Evolutionary conservation across 164 flowering plant genomes (phyloP), one percentile per base, ranked within the genome.

Genomic region (Chimonanthus praecox): DNA sequence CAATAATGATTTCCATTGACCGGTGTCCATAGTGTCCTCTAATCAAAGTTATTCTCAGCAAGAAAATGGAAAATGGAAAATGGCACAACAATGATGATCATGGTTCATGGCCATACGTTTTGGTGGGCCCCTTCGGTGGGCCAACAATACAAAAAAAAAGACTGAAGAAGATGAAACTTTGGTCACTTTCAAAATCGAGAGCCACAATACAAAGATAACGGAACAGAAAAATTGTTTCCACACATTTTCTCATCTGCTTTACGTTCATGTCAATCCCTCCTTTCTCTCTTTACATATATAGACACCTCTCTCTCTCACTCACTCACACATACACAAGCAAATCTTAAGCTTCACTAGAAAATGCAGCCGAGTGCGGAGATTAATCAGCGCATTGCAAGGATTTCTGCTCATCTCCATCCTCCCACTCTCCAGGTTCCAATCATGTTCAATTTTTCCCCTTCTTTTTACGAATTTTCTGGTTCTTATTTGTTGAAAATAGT

Each of bases 341-440:
- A 33, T 54, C 60, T 15, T 76, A 60, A 9, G 44, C 61, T 67
- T 16, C 44, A 21, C 67, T 15, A 47, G 58, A 74, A 72, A 67
- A 89, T 88, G 90, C 76, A 85, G 78, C 74, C 84, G 4, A 71
- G 74, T 78, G 64, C 81, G 13, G 88, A 86, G 21, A 82, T 78
- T 47, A 84, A 74, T 63, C 94, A 83, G 58, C 90, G 98, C 18
- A 86, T 94, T 76, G 92, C 94, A 3, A 85, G 87, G 80, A 85
- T 94, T 75, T 79, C 91, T 45, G 92, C 94, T 75, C 98, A 94
- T 78, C 90, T 94, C 43, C 78, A 83, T 46, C 97, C 98, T 75
- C 84, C 90, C 0, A 80, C 77, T 77, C 74, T 71, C 77, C 84
- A 86, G 89, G 94, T 88, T 67, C 67, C 15, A 33, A 10, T 58